Evolutionary conservation across 2,329 filamentous ascomycete genomes (phyloP), one percentile per base, ranked within the genome.

Genomic region (Sphaerulina populicola): DNA sequence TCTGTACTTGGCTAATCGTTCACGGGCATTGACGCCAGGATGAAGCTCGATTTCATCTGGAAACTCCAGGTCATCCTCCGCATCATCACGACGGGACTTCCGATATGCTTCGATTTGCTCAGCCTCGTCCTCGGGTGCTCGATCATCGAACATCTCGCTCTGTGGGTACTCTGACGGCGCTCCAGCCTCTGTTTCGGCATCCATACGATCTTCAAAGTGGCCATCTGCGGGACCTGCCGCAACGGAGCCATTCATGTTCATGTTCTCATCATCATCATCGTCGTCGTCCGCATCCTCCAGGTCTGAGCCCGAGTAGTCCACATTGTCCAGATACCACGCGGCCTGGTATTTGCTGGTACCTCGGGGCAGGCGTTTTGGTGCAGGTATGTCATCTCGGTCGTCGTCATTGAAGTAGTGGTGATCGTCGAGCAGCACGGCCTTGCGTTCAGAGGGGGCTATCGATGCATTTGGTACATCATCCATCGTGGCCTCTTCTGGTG

Each of bases 381-480:
- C 71, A 33, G 76, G 70, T 14, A 81, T 73, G 14, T 77, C 73
- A 47, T 81, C 72, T 38, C 78, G 75, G 47, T 93, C 85, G 42
- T 93, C 88, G 39, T 97, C 91, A 0, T 90, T 90, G 66, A 97
- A 98, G 69, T 98, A 98, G 67, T 97, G 91, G 68, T 98, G 91
- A 59, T 97, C 91, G 60, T 98, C 93, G 8, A 98, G 76, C 37
- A 98, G 73, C 1, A 98, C 93, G 57, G 91, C 93, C 71, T 91
- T 94, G 65, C 73, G 65, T 52, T 75, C 72, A 23, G 62, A 78
- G 59, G 54, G 74, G 66, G 61, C 76, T 51, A 72, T 72, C 64
- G 66, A 76, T 57, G 71, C 71, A 6, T 72, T 69, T 18, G 80
- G 79, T 18, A 81, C 44, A 55, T 87, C 85, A 21, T 80, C 75